These are phyloP conservation scores for Magnolia officinalis DNA, from an alignment of 164 flowering plant genomes.

Conservation along the genomic window DNA sequence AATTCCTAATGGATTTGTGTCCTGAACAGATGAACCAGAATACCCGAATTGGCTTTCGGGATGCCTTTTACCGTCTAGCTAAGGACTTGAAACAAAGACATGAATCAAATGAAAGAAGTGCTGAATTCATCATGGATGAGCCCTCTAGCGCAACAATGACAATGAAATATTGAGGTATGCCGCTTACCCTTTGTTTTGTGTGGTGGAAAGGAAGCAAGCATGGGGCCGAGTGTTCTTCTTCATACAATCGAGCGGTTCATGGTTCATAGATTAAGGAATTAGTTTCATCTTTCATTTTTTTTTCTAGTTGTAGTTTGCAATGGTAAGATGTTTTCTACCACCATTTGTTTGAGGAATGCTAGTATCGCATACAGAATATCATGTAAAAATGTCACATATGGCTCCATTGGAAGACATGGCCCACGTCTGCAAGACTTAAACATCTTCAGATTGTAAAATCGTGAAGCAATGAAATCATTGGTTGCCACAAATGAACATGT, in stretches of 20 bases:
- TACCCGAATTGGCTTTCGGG: slow-evolving; percentile 56
- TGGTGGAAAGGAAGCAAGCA: background rate
- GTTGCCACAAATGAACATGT: no score
- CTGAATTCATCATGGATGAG: slow-evolving; percentile 1
- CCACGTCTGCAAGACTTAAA: no score
- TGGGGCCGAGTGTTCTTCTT: background rate
- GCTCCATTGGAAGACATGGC: no score
- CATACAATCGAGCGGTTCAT: no score
- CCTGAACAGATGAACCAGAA: slow-evolving; percentile 37
- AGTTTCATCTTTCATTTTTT: no score
- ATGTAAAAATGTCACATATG: background rate
- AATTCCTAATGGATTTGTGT: background rate
- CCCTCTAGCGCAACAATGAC: background rate
- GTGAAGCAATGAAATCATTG: no score
- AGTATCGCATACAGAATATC: background rate
- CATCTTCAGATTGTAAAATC: no score
- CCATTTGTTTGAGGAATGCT: no score
- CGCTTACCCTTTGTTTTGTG: background rate
- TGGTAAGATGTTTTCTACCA: background rate
- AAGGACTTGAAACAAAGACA: slow-evolving; percentile 28
- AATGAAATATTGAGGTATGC: background rate
- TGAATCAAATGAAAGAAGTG: slow-evolving; percentile 1
- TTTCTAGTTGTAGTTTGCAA: background rate
- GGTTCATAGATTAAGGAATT: no score
- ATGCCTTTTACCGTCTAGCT: slow-evolving; percentile 62